phyloP scores from a whole-genome alignment of 495 filamentous ascomycete genomes.

The Aspergillus nidulans region DNA sequence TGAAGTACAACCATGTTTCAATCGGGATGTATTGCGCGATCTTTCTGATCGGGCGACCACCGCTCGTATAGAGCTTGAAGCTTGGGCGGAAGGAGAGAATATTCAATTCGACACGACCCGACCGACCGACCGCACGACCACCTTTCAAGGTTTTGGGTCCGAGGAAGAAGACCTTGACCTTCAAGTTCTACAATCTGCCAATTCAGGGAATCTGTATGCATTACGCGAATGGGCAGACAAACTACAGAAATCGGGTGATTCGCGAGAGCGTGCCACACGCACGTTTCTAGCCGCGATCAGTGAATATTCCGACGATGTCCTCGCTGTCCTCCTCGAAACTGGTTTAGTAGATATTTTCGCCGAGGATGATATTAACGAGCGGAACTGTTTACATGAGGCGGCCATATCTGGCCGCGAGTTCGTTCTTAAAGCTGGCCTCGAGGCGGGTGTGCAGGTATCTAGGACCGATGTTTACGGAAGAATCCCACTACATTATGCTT shows the following conservation, averaged over 20 bases:
- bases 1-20: conserved; percentile 97
- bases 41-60: conserved; percentile 95
- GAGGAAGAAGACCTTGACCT: conserved; percentile 85
- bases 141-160: conserved; percentile 58
- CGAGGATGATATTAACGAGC: conserved; percentile 94
- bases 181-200: conserved; percentile 81
- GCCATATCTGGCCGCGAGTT: conserved; percentile 79
- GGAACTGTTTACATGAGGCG: conserved; percentile 93
- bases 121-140: conserved; percentile 56
- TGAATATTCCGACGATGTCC: conserved; percentile 73
- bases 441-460: conserved; percentile 65
- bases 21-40: conserved; percentile 90
- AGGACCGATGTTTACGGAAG: conserved; percentile 88
- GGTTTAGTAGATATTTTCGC: conserved; percentile 79
- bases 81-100: conserved; percentile 94
- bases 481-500: conserved; percentile 92
- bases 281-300: conserved; percentile 85
- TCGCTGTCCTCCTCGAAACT: conserved; percentile 72
- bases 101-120: conserved; percentile 68
- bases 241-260: conserved; percentile 50
- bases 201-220: conserved; percentile 60
- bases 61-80: conserved; percentile 84
- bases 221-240: conserved; percentile 62
- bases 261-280: conserved; percentile 71
- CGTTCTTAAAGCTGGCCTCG: conserved; percentile 69